A percentile compares a stretch with the other conserved stretches of the same genome.
Evolutionary conservation across 805 yeast species (phyloP).

Genomic region (Ogataea trehaloabstinens): DNA sequence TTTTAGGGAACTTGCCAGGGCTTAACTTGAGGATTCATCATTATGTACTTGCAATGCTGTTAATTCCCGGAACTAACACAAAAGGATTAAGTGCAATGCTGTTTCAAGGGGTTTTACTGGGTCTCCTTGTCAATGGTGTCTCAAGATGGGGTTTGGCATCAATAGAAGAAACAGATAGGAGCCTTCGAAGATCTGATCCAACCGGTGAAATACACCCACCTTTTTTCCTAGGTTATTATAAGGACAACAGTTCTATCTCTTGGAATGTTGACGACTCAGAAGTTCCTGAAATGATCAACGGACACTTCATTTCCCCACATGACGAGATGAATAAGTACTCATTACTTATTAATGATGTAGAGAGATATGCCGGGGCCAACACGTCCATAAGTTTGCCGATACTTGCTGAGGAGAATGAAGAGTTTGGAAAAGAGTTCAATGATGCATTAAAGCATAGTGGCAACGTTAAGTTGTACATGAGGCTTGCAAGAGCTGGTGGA

Average conservation of each 20-base stretch:
- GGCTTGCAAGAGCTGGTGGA: constrained; percentile 46
- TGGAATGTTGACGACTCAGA: constrained; percentile 33
- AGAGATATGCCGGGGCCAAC: constrained; percentile 59
- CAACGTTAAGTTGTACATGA: constrained; percentile 44
- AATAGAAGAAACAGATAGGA: constrained; percentile 70
- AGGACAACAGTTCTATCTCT: constrained; percentile 31
- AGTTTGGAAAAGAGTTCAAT: constrained; percentile 30
- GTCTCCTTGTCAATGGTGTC: constrained; percentile 79
- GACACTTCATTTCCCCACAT: constrained; percentile 24
- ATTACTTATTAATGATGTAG: constrained; percentile 74
- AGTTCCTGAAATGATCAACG: constrained; percentile 22
- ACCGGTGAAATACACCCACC: constrained; percentile 56
- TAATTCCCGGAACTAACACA: constrained; percentile 83
- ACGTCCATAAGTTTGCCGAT: constrained; percentile 41
- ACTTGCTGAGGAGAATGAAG: constrained; percentile 31
- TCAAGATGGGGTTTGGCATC: constrained; percentile 94
- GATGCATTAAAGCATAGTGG: constrained; percentile 31
- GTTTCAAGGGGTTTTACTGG: constrained; percentile 83
- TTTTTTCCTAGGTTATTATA: constrained; percentile 34
- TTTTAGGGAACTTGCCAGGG: constrained; percentile 56
- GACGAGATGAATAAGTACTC: constrained; percentile 52
- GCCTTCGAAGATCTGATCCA: constrained; percentile 74
- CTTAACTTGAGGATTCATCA: constrained; percentile 78
- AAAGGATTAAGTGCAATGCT: constrained; percentile 66
- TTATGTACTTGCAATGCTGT: constrained; percentile 68